phyloP scores from a whole-genome alignment of 1,139 yeast genomes.

The Arxiozyma slooffiae region DNA sequence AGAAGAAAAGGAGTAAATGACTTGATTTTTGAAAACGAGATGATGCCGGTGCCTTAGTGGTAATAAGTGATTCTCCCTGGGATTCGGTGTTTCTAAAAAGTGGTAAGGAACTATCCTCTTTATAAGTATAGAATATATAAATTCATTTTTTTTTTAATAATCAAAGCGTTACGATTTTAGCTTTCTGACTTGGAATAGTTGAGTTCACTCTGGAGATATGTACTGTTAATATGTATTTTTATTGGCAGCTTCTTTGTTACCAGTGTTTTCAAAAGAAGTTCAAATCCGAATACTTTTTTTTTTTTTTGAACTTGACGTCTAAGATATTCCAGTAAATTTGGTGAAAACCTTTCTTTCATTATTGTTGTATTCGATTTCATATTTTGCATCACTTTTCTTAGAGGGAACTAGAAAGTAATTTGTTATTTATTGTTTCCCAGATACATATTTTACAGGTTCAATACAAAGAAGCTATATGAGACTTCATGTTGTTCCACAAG shows the following conservation, averaged over 20 bases:
- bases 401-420: too few relatives aligned
- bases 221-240: not conserved
- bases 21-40: conserved; percentile 1
- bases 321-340: conserved; percentile 9
- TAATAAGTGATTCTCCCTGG: conserved; percentile 3
- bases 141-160: conserved; percentile 5
- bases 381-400: too few relatives aligned
- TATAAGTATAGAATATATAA: conserved; percentile 1
- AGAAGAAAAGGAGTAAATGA: not conserved
- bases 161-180: not conserved
- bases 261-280: not conserved
- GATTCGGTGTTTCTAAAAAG: conserved; percentile 2
- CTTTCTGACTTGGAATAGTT: not conserved
- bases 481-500: conserved; percentile 30
- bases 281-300: not conserved
- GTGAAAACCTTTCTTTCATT: conserved; percentile 14
- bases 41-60: conserved; percentile 5
- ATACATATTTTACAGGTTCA: too few relatives aligned
- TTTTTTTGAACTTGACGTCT: not conserved
- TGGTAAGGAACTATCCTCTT: not conserved
- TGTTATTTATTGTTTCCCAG: too few relatives aligned
- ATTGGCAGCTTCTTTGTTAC: not conserved
- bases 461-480: too few relatives aligned
- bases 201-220: not conserved
- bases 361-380: conserved; percentile 1